phyloP scores from a whole-genome alignment of 2,329 filamentous ascomycete genomes.

The Myriosclerotinia scirpicola region DNA sequence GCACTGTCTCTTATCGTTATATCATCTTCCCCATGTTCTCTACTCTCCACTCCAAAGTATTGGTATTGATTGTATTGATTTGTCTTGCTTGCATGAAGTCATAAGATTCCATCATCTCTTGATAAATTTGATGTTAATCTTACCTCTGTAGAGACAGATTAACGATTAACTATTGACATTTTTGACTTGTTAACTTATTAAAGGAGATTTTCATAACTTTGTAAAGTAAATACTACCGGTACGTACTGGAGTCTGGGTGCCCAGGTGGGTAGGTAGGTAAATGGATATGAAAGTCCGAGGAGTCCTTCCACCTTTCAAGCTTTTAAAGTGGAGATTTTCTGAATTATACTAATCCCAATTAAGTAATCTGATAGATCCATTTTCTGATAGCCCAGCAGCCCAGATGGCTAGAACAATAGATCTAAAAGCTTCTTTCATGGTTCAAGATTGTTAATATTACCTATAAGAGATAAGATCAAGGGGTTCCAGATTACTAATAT shows the following conservation, averaged over 20 bases:
- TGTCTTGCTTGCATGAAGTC: constrained; percentile 1
- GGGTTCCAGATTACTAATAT: no score
- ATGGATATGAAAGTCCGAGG: constrained; percentile 1
- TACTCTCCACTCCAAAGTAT: not conserved
- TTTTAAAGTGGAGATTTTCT: not conserved
- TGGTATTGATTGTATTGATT: not conserved
- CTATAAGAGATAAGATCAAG: not conserved
- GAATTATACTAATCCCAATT: not conserved
- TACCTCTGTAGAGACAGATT: no score
- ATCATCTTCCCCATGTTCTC: not conserved
- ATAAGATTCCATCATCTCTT: not conserved
- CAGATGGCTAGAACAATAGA: constrained; percentile 8
- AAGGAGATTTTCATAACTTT: no score
- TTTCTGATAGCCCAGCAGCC: no score
- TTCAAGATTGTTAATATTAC: not conserved
- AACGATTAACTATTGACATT: no score
- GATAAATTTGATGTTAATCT: not conserved
- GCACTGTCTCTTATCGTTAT: no score
- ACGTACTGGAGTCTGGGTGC: no score
- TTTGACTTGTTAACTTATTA: no score
- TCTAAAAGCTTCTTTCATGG: not conserved
- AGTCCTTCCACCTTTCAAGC: not conserved
- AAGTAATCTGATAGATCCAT: not conserved
- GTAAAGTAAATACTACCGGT: no score
- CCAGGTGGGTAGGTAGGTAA: not conserved